Base-by-base conservation (phyloP, 768 basidiomycete species). In the Gymnopilus dilepis region DNA sequence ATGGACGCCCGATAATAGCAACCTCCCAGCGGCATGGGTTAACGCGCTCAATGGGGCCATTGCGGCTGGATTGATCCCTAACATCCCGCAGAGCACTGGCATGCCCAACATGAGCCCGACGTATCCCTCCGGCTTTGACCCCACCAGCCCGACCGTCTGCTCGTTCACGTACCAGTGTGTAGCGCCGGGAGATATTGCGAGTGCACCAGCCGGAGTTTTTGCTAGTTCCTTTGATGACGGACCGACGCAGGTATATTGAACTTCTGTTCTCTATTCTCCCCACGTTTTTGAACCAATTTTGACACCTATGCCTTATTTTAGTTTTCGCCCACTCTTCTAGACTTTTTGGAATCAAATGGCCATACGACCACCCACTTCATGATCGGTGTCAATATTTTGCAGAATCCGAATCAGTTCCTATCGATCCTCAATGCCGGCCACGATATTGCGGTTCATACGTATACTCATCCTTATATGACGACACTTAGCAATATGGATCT, bases 391-490 rank as follows among this genome's bases (percentile, higher is more conserved):
- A 91, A 94, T 70, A 90, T 95, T 60, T 66, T 91, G 28, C 51
- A 69, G 37, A 78, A 90, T 69, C 84, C 86, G 3, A 70, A 78
- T 7, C 67, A 80, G 43, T 93, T 95, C 74, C 63, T 76, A 60
- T 68, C 70, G 7, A 86, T 86, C 0, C 85, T 86, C 68, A 72
- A 79, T 22, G 71, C 72, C 19, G 78, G 77, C 4, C 68, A 78
- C 45, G 83, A 84, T 54, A 80, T 85, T 43, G 83, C 79, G 4
- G 81, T 81, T 0, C 87, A 89, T 68, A 89, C 87, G 0, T 92
- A 82, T 82, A 86, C 86, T 0, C 91, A 93, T 64, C 89, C 88
- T 1, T 88, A 89, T 70, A 93, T 94, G 91, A 92, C 92, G 2
- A 85, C 89, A 0, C 79, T 91, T 58, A 81, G 80, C 50, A 93